Percentiles rank a stretch among this genome's conserved stretches.
These are phyloP conservation scores for Penicillium cataractarum DNA, from an alignment of 495 filamentous ascomycete species.

Conservation along the genomic window DNA sequence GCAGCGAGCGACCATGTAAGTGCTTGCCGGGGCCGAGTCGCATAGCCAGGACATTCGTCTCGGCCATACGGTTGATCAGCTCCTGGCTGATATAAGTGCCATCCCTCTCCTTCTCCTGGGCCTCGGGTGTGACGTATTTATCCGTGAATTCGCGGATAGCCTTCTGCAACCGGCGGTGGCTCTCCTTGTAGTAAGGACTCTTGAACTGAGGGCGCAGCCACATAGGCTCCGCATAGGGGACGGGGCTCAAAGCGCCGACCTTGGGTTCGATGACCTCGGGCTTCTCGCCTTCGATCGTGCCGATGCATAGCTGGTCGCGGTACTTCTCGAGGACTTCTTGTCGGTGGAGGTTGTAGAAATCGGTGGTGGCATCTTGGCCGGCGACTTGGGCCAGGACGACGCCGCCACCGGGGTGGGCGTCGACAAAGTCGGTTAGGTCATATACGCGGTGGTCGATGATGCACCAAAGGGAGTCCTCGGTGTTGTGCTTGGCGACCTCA, in stretches of 20 bases:
- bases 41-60: conserved; percentile 77
- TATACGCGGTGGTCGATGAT: conserved; percentile 63
- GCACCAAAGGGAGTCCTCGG: conserved; percentile 59
- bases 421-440: conserved; percentile 59
- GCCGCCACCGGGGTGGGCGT: conserved; percentile 63
- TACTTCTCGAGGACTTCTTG: conserved; percentile 75
- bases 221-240: conserved; percentile 80
- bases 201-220: conserved; percentile 82
- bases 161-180: conserved; percentile 69
- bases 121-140: conserved; percentile 70
- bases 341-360: conserved; percentile 63
- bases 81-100: conserved; percentile 77
- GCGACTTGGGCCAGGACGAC: conserved; percentile 58
- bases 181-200: conserved; percentile 81
- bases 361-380: conserved; percentile 58
- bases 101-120: conserved; percentile 74
- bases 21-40: conserved; percentile 83
- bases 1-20: conserved; percentile 67
- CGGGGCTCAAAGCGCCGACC: conserved; percentile 69
- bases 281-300: conserved; percentile 72
- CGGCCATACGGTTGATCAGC: conserved; percentile 76
- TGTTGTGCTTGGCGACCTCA: conserved; percentile 58
- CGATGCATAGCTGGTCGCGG: conserved; percentile 67
- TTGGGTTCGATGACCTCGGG: conserved; percentile 73
- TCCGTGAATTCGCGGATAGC: conserved; percentile 78